Evolutionary conservation across 306 rosid species (phyloP).

Genomic region (Biancaea sappan): DNA sequence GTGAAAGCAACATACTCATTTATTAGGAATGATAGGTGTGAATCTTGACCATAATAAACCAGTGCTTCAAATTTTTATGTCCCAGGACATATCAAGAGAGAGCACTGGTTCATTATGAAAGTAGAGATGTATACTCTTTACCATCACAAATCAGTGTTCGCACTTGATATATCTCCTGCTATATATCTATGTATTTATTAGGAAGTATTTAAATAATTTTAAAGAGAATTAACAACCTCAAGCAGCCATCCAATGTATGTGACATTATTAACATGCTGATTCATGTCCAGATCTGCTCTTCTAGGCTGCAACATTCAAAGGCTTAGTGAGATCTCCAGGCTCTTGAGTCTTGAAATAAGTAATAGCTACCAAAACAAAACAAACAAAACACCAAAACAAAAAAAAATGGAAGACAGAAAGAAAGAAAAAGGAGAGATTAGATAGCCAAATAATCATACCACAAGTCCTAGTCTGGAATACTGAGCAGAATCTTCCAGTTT

Average conservation of each 20-base stretch:
- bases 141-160: background rate
- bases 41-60: background rate
- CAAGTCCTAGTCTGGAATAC: slow-evolving; percentile 64
- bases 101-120: background rate
- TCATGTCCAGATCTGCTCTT: slow-evolving; percentile 96
- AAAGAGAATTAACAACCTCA: slow-evolving; percentile 58
- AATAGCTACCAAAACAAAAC: slow-evolving; percentile 3
- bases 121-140: background rate
- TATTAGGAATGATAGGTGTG: background rate
- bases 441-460: slow-evolving; percentile 57
- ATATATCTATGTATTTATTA: background rate
- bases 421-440: slow-evolving; percentile 17
- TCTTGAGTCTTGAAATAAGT: slow-evolving; percentile 1
- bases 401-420: no score
- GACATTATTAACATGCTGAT: slow-evolving; percentile 94
- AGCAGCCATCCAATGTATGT: slow-evolving; percentile 94
- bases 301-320: slow-evolving; percentile 68
- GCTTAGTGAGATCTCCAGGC: slow-evolving; percentile 40
- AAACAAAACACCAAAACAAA: background rate
- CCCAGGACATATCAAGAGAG: background rate
- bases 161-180: background rate
- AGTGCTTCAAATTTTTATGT: background rate
- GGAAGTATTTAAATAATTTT: slow-evolving; percentile 3
- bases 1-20: background rate
- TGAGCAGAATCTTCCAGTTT: slow-evolving; percentile 81